Percentiles rank a stretch among this genome's conserved stretches.
These are phyloP conservation scores for Inga oerstediana DNA, from an alignment of 306 rosid genomes.

Conservation along the genomic window DNA sequence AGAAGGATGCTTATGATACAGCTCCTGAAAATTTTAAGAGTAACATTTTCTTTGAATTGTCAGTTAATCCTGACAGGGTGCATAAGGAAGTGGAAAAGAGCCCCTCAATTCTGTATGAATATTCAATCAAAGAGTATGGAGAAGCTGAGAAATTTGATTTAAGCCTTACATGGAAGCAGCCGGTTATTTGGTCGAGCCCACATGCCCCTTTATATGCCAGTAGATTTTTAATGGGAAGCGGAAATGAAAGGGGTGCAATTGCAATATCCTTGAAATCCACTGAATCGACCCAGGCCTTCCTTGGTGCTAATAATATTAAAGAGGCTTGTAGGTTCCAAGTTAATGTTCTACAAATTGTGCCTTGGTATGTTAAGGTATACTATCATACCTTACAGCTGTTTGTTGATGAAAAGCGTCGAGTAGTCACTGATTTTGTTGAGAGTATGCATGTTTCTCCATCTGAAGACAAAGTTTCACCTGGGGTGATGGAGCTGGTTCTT, in stretches of 20 bases:
- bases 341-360: conserved; percentile 88
- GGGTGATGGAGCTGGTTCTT: conserved; percentile 78
- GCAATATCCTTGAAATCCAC: conserved; percentile 83
- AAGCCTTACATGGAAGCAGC: conserved; percentile 76
- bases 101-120: conserved; percentile 65
- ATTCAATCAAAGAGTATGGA: conserved; percentile 54
- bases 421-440: conserved; percentile 60
- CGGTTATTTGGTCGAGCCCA: conserved; percentile 75
- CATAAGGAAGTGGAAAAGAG: conserved; percentile 54
- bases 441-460: conserved; percentile 87
- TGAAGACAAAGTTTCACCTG: conserved; percentile 89
- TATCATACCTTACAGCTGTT: conserved; percentile 72
- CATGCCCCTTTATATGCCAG: conserved; percentile 81
- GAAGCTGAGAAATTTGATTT: conserved; percentile 70
- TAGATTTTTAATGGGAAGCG: conserved; percentile 89
- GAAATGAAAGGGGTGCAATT: conserved; percentile 94
- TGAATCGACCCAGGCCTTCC: conserved; percentile 44
- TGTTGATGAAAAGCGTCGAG: conserved; percentile 61
- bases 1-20: conserved; percentile 43
- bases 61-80: conserved; percentile 65
- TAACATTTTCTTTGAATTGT: conserved; percentile 69
- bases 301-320: conserved; percentile 38
- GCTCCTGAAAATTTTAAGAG: conserved; percentile 48
- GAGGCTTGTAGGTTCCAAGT: conserved; percentile 74
- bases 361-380: conserved; percentile 95